phyloP scores from a whole-genome alignment of 345 rosid genomes.

The Boechera divaricarpa region DNA sequence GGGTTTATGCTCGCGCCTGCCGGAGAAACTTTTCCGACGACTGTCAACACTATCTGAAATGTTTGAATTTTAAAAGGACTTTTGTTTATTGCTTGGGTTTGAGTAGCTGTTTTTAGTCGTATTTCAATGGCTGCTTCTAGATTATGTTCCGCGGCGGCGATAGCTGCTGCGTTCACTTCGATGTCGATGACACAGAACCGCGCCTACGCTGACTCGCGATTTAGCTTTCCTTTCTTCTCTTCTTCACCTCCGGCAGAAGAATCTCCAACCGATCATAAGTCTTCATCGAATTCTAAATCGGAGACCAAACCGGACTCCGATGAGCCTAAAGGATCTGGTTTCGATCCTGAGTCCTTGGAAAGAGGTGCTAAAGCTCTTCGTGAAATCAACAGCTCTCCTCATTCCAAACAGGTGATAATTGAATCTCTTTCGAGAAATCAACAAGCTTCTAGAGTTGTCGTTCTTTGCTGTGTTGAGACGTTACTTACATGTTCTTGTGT shows the following conservation, averaged over 20 bases:
- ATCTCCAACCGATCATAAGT: slow-evolving; percentile 44
- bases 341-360: slow-evolving; percentile 93
- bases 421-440: slow-evolving; percentile 57
- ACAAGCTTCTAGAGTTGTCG: slow-evolving; percentile 42
- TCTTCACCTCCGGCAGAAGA: slow-evolving; percentile 49
- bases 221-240: slow-evolving; percentile 63
- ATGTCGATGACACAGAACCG: slow-evolving; percentile 52
- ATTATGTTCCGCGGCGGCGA: slow-evolving; percentile 62
- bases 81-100: background rate
- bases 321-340: slow-evolving; percentile 75
- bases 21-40: slow-evolving; percentile 5
- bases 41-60: background rate
- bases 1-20: slow-evolving; percentile 49
- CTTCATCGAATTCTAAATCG: slow-evolving; percentile 47
- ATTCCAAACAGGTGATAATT: slow-evolving; percentile 64
- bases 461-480: background rate
- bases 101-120: background rate
- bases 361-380: slow-evolving; percentile 95
- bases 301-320: slow-evolving; percentile 53
- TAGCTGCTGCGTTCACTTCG: slow-evolving; percentile 63
- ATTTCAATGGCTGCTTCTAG: slow-evolving; percentile 68
- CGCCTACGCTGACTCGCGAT: slow-evolving; percentile 65
- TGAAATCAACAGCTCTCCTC: slow-evolving; percentile 79
- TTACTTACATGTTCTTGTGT: slow-evolving; percentile 28
- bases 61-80: background rate